Percentiles rank a stretch among this genome's conserved stretches.
Evolutionary conservation across 139 green algal species (phyloP).

Genomic region (Micractinium conductrix): DNA sequence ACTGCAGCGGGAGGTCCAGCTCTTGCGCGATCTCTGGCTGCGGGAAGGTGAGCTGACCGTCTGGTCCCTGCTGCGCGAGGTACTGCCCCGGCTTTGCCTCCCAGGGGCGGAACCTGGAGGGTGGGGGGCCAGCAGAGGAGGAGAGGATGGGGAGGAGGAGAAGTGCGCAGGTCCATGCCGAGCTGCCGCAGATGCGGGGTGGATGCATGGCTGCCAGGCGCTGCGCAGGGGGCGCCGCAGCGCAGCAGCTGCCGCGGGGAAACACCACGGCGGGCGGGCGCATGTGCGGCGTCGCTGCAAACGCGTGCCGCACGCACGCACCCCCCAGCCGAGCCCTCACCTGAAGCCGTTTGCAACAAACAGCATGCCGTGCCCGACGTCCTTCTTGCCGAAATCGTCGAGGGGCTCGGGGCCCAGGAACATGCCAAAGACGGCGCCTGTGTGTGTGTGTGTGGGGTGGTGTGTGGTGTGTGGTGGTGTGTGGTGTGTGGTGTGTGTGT

Average conservation of each 20-base stretch:
- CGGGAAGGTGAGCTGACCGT: background rate
- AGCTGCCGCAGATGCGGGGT: background rate
- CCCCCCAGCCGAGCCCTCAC: background rate
- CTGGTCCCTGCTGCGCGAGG: background rate
- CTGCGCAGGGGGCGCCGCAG: no score
- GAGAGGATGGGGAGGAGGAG: background rate
- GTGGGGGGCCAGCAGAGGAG: background rate
- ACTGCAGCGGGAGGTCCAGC: slow-evolving; percentile 14
- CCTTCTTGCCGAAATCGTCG: slow-evolving; percentile 22
- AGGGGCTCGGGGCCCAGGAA: slow-evolving; percentile 38
- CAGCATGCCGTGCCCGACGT: slow-evolving; percentile 29
- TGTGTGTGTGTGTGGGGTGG: no score
- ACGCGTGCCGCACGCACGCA: background rate
- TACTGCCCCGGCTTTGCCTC: slow-evolving; percentile 3
- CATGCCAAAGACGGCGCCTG: slow-evolving; percentile 31
- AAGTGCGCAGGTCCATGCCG: background rate
- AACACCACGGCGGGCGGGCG: no score
- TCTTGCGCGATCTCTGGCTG: background rate
- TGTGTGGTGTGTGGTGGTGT: no score
- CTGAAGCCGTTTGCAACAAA: slow-evolving; percentile 42
- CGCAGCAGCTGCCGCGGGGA: no score
- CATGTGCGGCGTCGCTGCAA: no score
- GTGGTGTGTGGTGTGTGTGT: no score
- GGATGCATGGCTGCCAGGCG: no score
- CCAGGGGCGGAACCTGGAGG: slow-evolving; percentile 27